Conservation (phyloP, 495 filamentous ascomycete genomes). For the Durotheca rogersii region DNA sequence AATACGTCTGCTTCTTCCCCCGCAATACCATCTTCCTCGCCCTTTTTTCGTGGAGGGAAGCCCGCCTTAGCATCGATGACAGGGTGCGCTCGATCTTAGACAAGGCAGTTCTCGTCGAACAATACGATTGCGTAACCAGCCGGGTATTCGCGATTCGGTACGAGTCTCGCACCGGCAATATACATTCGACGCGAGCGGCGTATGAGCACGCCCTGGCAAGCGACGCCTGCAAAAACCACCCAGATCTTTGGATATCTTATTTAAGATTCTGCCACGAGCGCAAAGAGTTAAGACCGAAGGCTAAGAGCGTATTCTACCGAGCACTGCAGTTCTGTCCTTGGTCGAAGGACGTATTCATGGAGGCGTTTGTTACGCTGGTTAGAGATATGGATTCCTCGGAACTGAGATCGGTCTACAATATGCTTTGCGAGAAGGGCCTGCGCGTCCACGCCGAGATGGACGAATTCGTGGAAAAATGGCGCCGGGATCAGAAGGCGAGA, state of each 20-base stretch:
- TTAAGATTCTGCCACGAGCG: slow-evolving; percentile 51
- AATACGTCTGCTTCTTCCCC: slow-evolving; percentile 65
- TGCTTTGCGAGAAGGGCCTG: slow-evolving; percentile 43
- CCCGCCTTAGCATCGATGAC: slow-evolving; percentile 67
- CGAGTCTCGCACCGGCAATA: slow-evolving; percentile 61
- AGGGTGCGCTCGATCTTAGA: slow-evolving; percentile 63
- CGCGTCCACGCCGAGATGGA: slow-evolving; percentile 47
- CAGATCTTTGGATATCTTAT: slow-evolving; percentile 67
- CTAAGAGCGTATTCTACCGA: slow-evolving; percentile 61
- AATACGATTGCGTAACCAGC: slow-evolving; percentile 51
- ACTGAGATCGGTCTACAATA: slow-evolving; percentile 54
- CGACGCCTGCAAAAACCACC: slow-evolving; percentile 40
- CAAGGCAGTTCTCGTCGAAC: slow-evolving; percentile 44
- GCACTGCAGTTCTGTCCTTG: slow-evolving; percentile 71
- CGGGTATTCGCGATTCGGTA: slow-evolving; percentile 67
- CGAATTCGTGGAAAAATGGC: slow-evolving; percentile 40
- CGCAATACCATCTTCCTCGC: slow-evolving; percentile 76
- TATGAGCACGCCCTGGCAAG: slow-evolving; percentile 68
- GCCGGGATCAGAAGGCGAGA: slow-evolving; percentile 21
- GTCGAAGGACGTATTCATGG: slow-evolving; percentile 68
- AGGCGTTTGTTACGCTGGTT: slow-evolving; percentile 51
- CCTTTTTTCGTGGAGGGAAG: slow-evolving; percentile 69
- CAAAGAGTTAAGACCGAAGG: slow-evolving; percentile 34
- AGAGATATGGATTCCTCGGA: slow-evolving; percentile 43
- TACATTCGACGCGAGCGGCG: slow-evolving; percentile 60